Evolutionary conservation across 805 yeast species (phyloP).

Genomic region (Spathaspora gorwiae): DNA sequence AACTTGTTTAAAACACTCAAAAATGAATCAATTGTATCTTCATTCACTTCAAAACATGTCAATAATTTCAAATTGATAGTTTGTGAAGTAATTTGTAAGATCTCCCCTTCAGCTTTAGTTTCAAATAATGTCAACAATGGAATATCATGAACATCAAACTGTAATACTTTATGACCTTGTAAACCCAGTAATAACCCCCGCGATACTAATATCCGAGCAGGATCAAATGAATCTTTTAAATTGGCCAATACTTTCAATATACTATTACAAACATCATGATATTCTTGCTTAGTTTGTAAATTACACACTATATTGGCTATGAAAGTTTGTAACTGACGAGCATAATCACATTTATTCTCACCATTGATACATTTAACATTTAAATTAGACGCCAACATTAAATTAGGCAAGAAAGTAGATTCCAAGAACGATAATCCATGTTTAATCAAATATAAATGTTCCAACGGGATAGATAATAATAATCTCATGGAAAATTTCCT

Average conservation of each 20-base stretch:
- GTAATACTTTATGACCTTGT: conserved; percentile 16
- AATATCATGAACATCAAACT: conserved; percentile 18
- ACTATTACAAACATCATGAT: conserved; percentile 19
- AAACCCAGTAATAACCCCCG: conserved; percentile 58
- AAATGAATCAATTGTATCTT: conserved; percentile 13
- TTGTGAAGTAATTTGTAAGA: conserved; percentile 49
- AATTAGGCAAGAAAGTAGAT: conserved; percentile 50
- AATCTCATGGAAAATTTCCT: conserved; percentile 52
- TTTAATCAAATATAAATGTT: conserved; percentile 36
- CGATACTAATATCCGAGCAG: conserved; percentile 59
- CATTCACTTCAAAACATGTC: conserved; percentile 30
- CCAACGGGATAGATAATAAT: conserved; percentile 46
- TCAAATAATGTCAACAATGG: conserved; percentile 28
- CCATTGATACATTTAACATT: conserved; percentile 25
- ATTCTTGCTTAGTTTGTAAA: conserved; percentile 20
- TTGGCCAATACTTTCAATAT: conserved; percentile 44
- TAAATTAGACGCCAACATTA: conserved; percentile 62
- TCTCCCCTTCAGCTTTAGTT: conserved; percentile 43
- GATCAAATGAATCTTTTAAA: conserved; percentile 55
- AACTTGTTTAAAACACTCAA: conserved; percentile 29
- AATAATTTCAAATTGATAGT: conserved; percentile 47
- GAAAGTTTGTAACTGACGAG: conserved; percentile 45
- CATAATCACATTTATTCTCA: conserved; percentile 50
- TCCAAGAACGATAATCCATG: conserved; percentile 41
- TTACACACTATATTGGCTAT: conserved; percentile 33